Evolutionary conservation across 208 protist species (phyloP).

Genomic region (Crithidia expoeki): DNA sequence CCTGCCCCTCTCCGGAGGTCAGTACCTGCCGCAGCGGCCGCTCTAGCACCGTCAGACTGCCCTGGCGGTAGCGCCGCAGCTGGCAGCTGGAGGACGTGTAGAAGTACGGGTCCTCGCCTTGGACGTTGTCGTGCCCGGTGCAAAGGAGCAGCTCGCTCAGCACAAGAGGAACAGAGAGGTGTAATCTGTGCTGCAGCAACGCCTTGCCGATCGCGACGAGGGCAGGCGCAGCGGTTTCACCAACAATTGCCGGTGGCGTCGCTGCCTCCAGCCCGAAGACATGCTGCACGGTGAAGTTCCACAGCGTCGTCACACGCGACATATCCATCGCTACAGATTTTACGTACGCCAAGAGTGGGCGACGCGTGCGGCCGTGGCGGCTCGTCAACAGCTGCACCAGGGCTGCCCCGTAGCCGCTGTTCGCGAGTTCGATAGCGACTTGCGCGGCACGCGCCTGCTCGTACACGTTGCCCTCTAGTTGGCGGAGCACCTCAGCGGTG

Average conservation of each 20-base stretch:
- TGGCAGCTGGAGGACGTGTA: constrained; percentile 41
- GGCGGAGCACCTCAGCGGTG: constrained; percentile 66
- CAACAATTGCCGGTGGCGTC: constrained; percentile 57
- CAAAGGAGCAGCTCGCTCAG: constrained; percentile 77
- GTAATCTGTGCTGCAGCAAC: constrained; percentile 50
- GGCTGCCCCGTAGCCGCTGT: constrained; percentile 46
- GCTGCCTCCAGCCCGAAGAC: constrained; percentile 67
- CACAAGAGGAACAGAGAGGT: constrained; percentile 34
- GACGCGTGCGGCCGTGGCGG: constrained; percentile 60
- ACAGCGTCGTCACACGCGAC: constrained; percentile 48
- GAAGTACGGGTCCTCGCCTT: constrained; percentile 72
- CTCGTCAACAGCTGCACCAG: constrained; percentile 77
- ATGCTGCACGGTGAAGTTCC: constrained; percentile 56
- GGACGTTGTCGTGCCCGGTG: constrained; percentile 78
- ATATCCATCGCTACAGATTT: constrained; percentile 34
- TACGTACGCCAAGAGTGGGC: constrained; percentile 39
- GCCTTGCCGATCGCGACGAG: constrained; percentile 47
- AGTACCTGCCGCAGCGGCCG: constrained; percentile 30
- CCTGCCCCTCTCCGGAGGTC: constrained; percentile 20
- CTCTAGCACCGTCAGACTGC: constrained; percentile 31
- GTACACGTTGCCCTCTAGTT: constrained; percentile 48
- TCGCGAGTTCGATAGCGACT: constrained; percentile 65
- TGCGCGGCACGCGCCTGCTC: constrained; percentile 56
- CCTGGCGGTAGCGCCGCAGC: constrained; percentile 25
- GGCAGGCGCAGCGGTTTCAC: constrained; percentile 36